A percentile compares a stretch with the other conserved stretches of the same genome.
Conservation (phyloP, 768 basidiomycete species). For the Tulasnella sp. region DNA sequence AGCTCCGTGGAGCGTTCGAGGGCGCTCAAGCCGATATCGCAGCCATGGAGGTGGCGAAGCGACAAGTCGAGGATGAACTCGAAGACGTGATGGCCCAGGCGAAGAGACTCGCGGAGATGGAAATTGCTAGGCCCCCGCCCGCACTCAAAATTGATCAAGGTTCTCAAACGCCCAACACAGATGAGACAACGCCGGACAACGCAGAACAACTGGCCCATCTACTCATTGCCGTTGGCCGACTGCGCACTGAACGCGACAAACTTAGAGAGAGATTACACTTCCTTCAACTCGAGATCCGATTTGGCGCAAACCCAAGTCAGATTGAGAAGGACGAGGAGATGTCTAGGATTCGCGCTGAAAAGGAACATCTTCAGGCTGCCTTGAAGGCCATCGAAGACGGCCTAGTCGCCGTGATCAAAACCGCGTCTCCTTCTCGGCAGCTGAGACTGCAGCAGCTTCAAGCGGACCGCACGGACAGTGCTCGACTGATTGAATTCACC, state of each 20-base stretch:
- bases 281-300: slow-evolving; percentile 24
- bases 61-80: neutral
- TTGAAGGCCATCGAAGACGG: neutral
- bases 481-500: neutral
- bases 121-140: neutral
- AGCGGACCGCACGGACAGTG: neutral
- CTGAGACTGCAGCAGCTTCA: neutral
- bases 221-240: slow-evolving; percentile 23
- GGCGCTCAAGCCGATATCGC: neutral
- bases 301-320: slow-evolving; percentile 16
- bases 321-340: slow-evolving; percentile 2
- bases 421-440: neutral
- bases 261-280: slow-evolving; percentile 25
- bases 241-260: slow-evolving; percentile 27
- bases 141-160: neutral
- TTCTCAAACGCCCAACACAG: neutral
- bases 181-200: neutral
- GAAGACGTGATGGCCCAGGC: neutral
- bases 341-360: neutral
- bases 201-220: neutral
- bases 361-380: neutral
- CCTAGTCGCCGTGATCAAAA: neutral
- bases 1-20: neutral
- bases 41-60: neutral
- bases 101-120: neutral